Percentiles rank a stretch among this genome's conserved stretches.
Conservation (phyloP, 768 basidiomycete species). For the Chlorophyllum brunneum region DNA sequence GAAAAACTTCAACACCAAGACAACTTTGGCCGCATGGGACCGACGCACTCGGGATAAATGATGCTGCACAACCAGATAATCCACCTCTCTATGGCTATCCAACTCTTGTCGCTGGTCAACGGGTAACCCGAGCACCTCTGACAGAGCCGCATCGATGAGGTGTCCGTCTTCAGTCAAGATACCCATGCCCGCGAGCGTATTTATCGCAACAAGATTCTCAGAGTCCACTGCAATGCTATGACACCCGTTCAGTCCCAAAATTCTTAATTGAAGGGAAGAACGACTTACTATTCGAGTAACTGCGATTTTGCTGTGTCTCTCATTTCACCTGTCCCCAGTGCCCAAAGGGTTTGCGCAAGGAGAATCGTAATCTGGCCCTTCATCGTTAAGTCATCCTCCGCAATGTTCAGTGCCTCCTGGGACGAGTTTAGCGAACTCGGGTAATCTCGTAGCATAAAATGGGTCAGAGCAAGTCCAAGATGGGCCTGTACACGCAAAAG, state of each 20-base stretch:
- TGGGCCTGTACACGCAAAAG: conserved; percentile 51
- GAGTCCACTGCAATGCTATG: conserved; percentile 72
- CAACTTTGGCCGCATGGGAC: too few relatives aligned
- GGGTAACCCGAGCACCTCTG: conserved; percentile 72
- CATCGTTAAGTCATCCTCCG: conserved; percentile 42
- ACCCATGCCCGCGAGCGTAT: conserved; percentile 85
- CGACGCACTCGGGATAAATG: conserved; percentile 63
- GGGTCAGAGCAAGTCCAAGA: conserved; percentile 70
- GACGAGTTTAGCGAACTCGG: conserved; percentile 62
- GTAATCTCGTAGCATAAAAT: conserved; percentile 60
- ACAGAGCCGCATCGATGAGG: conserved; percentile 81
- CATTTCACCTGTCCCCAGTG: conserved; percentile 69
- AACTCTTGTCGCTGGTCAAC: conserved; percentile 58
- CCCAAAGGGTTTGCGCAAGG: conserved; percentile 87
- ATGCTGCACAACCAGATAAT: conserved; percentile 69
- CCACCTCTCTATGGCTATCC: conserved; percentile 68
- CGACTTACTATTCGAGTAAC: conserved; percentile 75
- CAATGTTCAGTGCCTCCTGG: conserved; percentile 60
- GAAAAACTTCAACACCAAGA: background rate
- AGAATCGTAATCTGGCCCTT: conserved; percentile 71
- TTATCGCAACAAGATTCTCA: conserved; percentile 78
- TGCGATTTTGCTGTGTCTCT: conserved; percentile 74
- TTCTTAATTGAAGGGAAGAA: background rate
- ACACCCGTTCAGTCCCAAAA: conserved; percentile 1
- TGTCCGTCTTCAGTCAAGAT: conserved; percentile 74